Evolutionary conservation across 2,329 filamentous ascomycete species (phyloP), one percentile per base, ranked within the genome.

Genomic region (Immersiporthe knoxdaviesiana): DNA sequence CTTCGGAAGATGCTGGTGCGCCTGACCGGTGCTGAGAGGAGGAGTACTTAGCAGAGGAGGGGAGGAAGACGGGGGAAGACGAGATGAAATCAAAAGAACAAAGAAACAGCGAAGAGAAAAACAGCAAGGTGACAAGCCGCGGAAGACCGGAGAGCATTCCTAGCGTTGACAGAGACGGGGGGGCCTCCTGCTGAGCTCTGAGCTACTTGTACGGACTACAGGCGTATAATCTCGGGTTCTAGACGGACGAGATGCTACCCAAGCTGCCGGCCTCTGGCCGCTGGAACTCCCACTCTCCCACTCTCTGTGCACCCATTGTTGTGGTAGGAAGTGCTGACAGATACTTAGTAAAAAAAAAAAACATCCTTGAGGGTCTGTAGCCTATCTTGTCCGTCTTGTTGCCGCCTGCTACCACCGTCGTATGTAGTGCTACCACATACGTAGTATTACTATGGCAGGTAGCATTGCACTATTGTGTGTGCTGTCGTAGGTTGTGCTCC

Each of bases 101-200:
- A 30, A 54, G n/a, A 30, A 30, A 27, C 12, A 54, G 7, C 18
- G 24, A 30, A 18, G 18, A 11, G 41, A 21, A 47, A 16, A 47
- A 47, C 12, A 47, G n/a, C n/a, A 47, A 59, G 59, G 32, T 62
- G 65, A 56, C 63, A 66, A 65, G 60, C 54, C 61, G 65, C 68
- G 68, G 68, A 68, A 62, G 52, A 10, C 65, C 59, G 68, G 68
- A 63, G 54, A 16, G 21, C 44, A 47, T 67, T n/a, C 65, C 68
- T 64, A 67, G 64, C 62, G 60, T 63, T 61, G 41, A 63, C 47
- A 21, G 21, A 37, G n/a, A 5, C 11, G 30, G 54, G 16, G 32
- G 30, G 56, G 24, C 11, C 6, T 24, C 11, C 14, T 59, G 32
- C n/a, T 24, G 32, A 30, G 21, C 56, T 59, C 27, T 21, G n/a